Conservation (phyloP, 2,329 filamentous ascomycete species). For the Didymella pomorum region DNA sequence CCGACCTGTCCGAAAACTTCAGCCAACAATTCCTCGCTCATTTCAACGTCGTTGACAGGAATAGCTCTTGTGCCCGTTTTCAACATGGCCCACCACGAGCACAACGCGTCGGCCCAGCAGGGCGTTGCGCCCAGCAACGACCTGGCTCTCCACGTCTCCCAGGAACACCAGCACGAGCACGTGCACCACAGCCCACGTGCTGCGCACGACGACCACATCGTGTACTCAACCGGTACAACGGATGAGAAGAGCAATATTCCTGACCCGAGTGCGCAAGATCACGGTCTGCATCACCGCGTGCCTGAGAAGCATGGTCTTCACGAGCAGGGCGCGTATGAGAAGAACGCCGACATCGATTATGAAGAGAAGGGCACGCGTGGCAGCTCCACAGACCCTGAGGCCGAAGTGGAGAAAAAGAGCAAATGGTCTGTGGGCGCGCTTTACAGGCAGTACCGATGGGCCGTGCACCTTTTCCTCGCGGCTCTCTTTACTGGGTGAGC, state of each 20-base stretch:
- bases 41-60: conserved; percentile 35
- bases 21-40: conserved; percentile 38
- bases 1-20: conserved; percentile 20
- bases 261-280: conserved; percentile 51
- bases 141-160: conserved; percentile 48
- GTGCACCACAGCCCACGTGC: conserved; percentile 49
- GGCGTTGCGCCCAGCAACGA: conserved; percentile 46
- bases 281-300: conserved; percentile 49
- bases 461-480: conserved; percentile 54
- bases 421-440: conserved; percentile 29
- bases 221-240: conserved; percentile 50
- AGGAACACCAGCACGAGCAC: conserved; percentile 51
- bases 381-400: conserved; percentile 35
- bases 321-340: conserved; percentile 42
- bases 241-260: conserved; percentile 45
- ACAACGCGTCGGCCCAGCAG: conserved; percentile 48
- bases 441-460: conserved; percentile 54
- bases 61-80: conserved; percentile 40
- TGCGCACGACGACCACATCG: conserved; percentile 36
- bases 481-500: conserved; percentile 62
- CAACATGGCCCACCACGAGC: conserved; percentile 47
- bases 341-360: conserved; percentile 45
- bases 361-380: conserved; percentile 53
- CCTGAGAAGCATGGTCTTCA: conserved; percentile 34
- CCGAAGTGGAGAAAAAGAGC: conserved; percentile 32